phyloP scores from a whole-genome alignment of 768 basidiomycete genomes.

The Boletus rufocinnamomeus region DNA sequence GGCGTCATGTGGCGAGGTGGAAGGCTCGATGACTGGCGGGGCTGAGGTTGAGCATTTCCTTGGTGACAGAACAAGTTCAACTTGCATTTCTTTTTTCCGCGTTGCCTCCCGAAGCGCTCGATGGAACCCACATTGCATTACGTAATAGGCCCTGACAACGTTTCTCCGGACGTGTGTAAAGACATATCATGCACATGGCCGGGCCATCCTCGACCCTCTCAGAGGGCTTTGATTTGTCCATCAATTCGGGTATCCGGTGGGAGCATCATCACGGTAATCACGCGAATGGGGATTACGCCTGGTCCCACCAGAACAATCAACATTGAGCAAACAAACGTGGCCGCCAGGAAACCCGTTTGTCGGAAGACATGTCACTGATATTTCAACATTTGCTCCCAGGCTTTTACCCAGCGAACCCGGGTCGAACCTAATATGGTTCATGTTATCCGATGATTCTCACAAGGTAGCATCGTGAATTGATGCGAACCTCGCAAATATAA shows the following conservation, averaged over 20 bases:
- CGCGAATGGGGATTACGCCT: background rate
- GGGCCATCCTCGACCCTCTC: background rate
- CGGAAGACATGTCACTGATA: slow-evolving; percentile 8
- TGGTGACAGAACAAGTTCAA: slow-evolving; percentile 9
- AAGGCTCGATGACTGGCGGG: background rate
- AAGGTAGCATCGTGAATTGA: slow-evolving; percentile 18
- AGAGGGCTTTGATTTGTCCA: background rate
- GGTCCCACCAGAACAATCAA: slow-evolving; percentile 9
- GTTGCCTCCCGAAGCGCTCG: background rate
- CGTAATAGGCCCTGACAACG: slow-evolving; percentile 3
- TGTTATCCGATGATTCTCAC: slow-evolving; percentile 25
- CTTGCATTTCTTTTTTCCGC: background rate
- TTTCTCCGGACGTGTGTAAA: background rate
- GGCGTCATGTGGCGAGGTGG: background rate
- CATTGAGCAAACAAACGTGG: background rate
- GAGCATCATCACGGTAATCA: slow-evolving; percentile 7
- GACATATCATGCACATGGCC: background rate
- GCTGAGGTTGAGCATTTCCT: background rate
- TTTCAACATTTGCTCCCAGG: slow-evolving; percentile 14
- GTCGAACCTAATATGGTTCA: slow-evolving; percentile 10
- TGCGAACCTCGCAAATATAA: slow-evolving; percentile 21
- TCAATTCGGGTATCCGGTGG: slow-evolving; percentile 1
- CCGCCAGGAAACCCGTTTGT: background rate
- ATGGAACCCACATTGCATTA: slow-evolving; percentile 7
- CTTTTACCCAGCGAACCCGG: slow-evolving; percentile 9